These are phyloP conservation scores for Penicillium lividum DNA, from an alignment of 495 filamentous ascomycete genomes.

Conservation along the genomic window DNA sequence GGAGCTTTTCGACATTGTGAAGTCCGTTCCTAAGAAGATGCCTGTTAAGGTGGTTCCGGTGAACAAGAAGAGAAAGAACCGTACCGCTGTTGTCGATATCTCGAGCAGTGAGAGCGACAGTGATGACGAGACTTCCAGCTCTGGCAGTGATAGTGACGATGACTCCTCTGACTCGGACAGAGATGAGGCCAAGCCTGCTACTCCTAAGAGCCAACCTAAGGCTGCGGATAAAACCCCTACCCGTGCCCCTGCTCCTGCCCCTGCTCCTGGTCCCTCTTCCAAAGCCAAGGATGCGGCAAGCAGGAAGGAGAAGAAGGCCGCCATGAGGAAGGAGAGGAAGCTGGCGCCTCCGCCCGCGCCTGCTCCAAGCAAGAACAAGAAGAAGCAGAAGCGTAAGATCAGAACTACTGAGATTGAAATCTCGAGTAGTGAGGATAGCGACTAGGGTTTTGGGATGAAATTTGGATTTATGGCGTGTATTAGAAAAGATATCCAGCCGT, in stretches of 20 bases:
- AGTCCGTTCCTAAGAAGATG: constrained; percentile 33
- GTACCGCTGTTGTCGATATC: constrained; percentile 47
- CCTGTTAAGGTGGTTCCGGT: constrained; percentile 34
- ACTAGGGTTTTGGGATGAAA: constrained; percentile 13
- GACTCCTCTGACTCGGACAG: constrained; percentile 23
- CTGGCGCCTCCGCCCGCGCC: constrained; percentile 1
- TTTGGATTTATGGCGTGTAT: not conserved
- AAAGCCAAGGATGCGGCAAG: constrained; percentile 6
- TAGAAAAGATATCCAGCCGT: not conserved
- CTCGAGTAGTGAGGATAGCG: constrained; percentile 35
- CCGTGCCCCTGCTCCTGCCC: not conserved
- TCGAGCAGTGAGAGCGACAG: constrained; percentile 42
- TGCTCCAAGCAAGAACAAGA: constrained; percentile 26
- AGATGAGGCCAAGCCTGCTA: constrained; percentile 18
- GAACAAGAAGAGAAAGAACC: constrained; percentile 62
- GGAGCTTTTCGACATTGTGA: constrained; percentile 33
- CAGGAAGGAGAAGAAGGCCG: constrained; percentile 13
- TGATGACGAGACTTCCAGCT: constrained; percentile 37
- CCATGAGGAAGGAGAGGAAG: constrained; percentile 16
- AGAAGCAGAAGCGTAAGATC: constrained; percentile 32
- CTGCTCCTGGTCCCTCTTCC: not conserved
- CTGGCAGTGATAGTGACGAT: constrained; percentile 7
- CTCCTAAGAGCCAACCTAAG: not conserved
- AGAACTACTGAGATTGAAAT: constrained; percentile 30
- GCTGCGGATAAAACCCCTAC: not conserved